phyloP scores from a whole-genome alignment of 1,139 yeast genomes.

The Suhomyces panamericanus region DNA sequence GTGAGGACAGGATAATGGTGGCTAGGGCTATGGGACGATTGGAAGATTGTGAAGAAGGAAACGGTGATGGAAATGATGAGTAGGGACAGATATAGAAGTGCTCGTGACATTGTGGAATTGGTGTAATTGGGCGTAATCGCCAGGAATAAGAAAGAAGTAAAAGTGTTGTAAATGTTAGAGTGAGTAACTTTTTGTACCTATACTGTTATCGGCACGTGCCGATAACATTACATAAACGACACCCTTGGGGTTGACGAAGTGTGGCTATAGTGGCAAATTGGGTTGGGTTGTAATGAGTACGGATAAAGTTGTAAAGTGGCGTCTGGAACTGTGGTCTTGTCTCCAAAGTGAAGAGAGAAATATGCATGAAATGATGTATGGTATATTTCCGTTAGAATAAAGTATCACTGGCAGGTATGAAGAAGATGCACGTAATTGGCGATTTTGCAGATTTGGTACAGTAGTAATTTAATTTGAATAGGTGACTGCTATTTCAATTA shows the following conservation, averaged over 20 bases:
- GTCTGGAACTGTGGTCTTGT: constrained; percentile 55
- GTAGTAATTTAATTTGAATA: too few species aligned
- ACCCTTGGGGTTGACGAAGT: background rate
- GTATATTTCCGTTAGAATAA: too few species aligned
- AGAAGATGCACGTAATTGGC: too few species aligned
- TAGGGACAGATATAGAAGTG: constrained; percentile 1
- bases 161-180: background rate
- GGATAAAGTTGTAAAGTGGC: too few species aligned
- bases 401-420: too few species aligned
- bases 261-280: constrained; percentile 31
- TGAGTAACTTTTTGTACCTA: background rate
- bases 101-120: background rate
- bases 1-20: background rate
- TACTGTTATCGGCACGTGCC: constrained; percentile 1
- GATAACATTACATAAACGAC: background rate
- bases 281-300: too few species aligned
- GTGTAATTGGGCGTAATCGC: background rate
- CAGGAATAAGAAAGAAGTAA: background rate
- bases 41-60: constrained; percentile 4
- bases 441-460: too few species aligned
- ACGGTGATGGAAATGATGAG: background rate
- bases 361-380: too few species aligned
- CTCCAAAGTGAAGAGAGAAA: constrained; percentile 25
- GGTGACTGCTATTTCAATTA: too few species aligned
- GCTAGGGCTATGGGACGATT: background rate